phyloP scores from a whole-genome alignment of 306 rosid species.

The Medicago truncatula region MtrunA17r5.0-ANR NC_053044.1:41441501-41442000 shows the following conservation, averaged over 20 bases:
- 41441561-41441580: conserved; percentile 26
- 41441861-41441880: conserved; percentile 42
- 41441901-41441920: conserved; percentile 30
- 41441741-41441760: conserved; percentile 16
- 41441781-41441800: conserved; percentile 22
- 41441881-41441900: conserved; percentile 37
- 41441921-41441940: conserved; percentile 12
- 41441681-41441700: conserved; percentile 58
- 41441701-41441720: conserved; percentile 79
- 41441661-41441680: conserved; percentile 4
- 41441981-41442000: conserved; percentile 31
- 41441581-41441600: conserved; percentile 4
- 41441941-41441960: neutral
- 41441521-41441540: conserved; percentile 8
- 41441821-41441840: conserved; percentile 41
- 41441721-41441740: conserved; percentile 65
- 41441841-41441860: conserved; percentile 52
- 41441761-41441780: conserved; percentile 49
- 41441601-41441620: conserved; percentile 28
- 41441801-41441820: conserved; percentile 39
- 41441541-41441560: neutral
- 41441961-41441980: conserved; percentile 2
- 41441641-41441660: neutral
- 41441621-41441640: neutral
- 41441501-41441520: conserved; percentile 33